Base-by-base conservation (phyloP, 164 flowering plant genomes). In the Piper betle region DNA sequence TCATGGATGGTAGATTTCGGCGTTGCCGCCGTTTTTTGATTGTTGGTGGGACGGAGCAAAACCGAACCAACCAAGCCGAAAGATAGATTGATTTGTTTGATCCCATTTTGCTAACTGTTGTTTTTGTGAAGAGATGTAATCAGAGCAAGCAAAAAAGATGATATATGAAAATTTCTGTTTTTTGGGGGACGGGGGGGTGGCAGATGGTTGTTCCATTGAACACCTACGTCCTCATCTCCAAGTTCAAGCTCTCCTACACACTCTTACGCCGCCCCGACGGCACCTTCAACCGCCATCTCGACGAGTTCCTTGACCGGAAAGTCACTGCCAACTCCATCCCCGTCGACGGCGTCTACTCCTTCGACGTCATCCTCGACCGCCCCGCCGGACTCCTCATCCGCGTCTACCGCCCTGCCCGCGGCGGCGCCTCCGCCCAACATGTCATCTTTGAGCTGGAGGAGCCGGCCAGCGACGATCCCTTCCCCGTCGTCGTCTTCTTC, bases 181-280 rank as follows among this genome's bases (percentile, higher is more conserved):
- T 59, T 5, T 62, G 15, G 37, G 71, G 33, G 1, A 2, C 1
- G 33, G 1, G 33, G 33, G 33, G 33, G 2, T 41, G 58, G n/a
- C 62, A 88, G 96, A 78, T 65, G 79, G 91, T 82, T 66, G 96
- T 91, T 71, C 97, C 97, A 1, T 74, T 86, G 66, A 86, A 88
- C 61, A 84, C 88, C 59, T 88, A 85, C 84, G 81, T 91, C 62
- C 85, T 91, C 48, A 88, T 91, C 59, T 88, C 94, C 59, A 80
- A 86, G 64, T 88, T 88, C 74, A 88, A 88, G 88, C 71, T 88
- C 37, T 79, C 90, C 2, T 91, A 88, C 80, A 88, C 81, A 69
- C 83, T 88, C 68, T 94, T 88, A 25, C 96, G 97, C 8, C 91
- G 94, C 6, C 86, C 90, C 4, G 97, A 91, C 62, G 97, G 96